Conservation (phyloP, 208 protist genomes). For the Blastocrithidia nonstop region DNA sequence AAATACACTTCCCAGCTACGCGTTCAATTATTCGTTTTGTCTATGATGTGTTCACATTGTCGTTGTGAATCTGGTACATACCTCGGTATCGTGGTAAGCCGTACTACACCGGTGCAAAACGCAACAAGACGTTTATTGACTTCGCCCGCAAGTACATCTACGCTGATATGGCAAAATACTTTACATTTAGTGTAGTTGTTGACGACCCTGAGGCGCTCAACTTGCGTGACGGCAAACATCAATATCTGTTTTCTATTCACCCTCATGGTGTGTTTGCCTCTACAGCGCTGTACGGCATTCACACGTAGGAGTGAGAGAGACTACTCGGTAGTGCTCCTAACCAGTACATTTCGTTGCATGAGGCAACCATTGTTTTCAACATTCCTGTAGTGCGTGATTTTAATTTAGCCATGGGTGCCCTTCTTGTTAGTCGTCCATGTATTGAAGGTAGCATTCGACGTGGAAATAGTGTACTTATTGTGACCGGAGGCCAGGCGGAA, state of each 20-base stretch:
- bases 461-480: slow-evolving; percentile 63
- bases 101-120: slow-evolving; percentile 32
- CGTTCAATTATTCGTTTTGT: slow-evolving; percentile 8
- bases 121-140: slow-evolving; percentile 22
- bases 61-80: slow-evolving; percentile 39
- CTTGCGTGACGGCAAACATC: slow-evolving; percentile 16
- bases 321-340: slow-evolving; percentile 7
- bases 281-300: slow-evolving; percentile 34
- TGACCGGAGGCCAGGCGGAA: slow-evolving; percentile 79
- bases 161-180: slow-evolving; percentile 41
- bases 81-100: slow-evolving; percentile 41
- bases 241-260: slow-evolving; percentile 73
- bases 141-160: slow-evolving; percentile 50
- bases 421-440: slow-evolving; percentile 31
- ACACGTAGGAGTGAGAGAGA: slow-evolving; percentile 37
- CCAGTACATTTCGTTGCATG: slow-evolving; percentile 37
- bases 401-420: slow-evolving; percentile 36
- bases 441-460: slow-evolving; percentile 32
- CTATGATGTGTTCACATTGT: slow-evolving; percentile 19
- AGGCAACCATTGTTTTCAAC: slow-evolving; percentile 62
- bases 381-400: slow-evolving; percentile 59
- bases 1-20: no score
- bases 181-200: slow-evolving; percentile 41
- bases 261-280: slow-evolving; percentile 72
- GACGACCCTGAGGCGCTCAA: slow-evolving; percentile 39